These are phyloP conservation scores for Daldinia decipiens DNA, from an alignment of 495 filamentous ascomycete species.

Conservation along the genomic window DNA sequence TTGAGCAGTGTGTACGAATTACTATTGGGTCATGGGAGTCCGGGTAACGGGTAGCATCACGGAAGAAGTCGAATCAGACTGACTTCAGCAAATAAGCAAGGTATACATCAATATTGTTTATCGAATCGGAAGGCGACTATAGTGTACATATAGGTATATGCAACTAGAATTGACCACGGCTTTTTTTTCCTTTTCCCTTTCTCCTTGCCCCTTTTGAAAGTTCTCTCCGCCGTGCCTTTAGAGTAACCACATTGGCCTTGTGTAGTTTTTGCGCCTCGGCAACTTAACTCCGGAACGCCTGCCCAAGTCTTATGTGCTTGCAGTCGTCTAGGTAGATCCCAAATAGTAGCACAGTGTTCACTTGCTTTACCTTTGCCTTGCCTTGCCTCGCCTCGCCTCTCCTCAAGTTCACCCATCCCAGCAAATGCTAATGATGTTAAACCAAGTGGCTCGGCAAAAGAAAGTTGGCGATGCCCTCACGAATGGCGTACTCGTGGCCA, in stretches of 20 bases:
- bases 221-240: background rate
- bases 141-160: slow-evolving; percentile 36
- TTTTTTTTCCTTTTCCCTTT: background rate
- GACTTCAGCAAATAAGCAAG: slow-evolving; percentile 8
- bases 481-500: slow-evolving; percentile 90
- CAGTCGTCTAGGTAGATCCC: background rate
- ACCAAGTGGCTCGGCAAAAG: slow-evolving; percentile 92
- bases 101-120: slow-evolving; percentile 23
- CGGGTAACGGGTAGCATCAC: slow-evolving; percentile 41
- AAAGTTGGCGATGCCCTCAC: slow-evolving; percentile 97
- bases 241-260: background rate
- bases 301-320: background rate
- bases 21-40: slow-evolving; percentile 46
- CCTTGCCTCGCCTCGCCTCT: too few relatives aligned
- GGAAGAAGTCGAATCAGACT: slow-evolving; percentile 33
- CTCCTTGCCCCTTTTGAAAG: slow-evolving; percentile 1
- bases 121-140: slow-evolving; percentile 35
- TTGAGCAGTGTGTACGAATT: slow-evolving; percentile 36
- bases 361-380: too few relatives aligned
- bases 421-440: slow-evolving; percentile 36
- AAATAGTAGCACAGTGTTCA: background rate
- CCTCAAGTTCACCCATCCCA: background rate
- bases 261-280: background rate
- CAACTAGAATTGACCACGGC: slow-evolving; percentile 33
- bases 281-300: slow-evolving; percentile 37